Percentiles rank a stretch among this genome's conserved stretches.
Evolutionary conservation across 2,329 filamentous ascomycete genomes (phyloP).

Genomic region (Neonectria hederae): DNA sequence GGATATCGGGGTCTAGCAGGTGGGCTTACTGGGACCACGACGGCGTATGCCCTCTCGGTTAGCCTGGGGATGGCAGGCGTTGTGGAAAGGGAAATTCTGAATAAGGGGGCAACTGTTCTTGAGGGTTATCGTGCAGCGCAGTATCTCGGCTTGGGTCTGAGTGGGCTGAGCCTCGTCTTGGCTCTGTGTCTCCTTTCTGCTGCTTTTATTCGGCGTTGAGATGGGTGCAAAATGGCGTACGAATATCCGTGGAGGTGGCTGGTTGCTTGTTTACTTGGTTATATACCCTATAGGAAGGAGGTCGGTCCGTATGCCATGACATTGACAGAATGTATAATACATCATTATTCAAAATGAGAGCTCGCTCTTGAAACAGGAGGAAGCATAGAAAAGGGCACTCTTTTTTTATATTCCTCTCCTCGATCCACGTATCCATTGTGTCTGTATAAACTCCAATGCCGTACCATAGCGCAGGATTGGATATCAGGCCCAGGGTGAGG

Average conservation of each 20-base stretch:
- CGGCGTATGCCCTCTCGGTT: slow-evolving; percentile 35
- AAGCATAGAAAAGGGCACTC: slow-evolving; percentile 30
- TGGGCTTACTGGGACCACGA: slow-evolving; percentile 30
- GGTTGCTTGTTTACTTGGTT: neutral
- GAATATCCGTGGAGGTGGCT: neutral
- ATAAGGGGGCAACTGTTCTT: slow-evolving; percentile 21
- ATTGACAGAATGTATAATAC: neutral
- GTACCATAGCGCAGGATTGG: slow-evolving; percentile 29
- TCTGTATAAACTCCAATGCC: slow-evolving; percentile 43
- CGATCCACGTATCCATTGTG: slow-evolving; percentile 36
- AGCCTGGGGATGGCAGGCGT: slow-evolving; percentile 40
- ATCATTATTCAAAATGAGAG: neutral
- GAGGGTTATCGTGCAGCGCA: slow-evolving; percentile 37
- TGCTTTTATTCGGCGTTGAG: slow-evolving; percentile 31
- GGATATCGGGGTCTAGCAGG: slow-evolving; percentile 36
- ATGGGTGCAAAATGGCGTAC: slow-evolving; percentile 20
- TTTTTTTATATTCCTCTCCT: slow-evolving; percentile 37
- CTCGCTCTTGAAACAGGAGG: neutral
- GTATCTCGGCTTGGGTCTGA: slow-evolving; percentile 38
- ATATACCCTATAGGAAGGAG: slow-evolving; percentile 19
- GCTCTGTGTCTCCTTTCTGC: slow-evolving; percentile 31
- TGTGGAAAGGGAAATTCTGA: slow-evolving; percentile 30
- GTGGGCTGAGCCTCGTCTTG: slow-evolving; percentile 34
- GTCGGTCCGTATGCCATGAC: neutral
- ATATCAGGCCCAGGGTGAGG: slow-evolving; percentile 20